phyloP scores from a whole-genome alignment of 2,329 filamentous ascomycete species.

The Microdochium paspali region DNA sequence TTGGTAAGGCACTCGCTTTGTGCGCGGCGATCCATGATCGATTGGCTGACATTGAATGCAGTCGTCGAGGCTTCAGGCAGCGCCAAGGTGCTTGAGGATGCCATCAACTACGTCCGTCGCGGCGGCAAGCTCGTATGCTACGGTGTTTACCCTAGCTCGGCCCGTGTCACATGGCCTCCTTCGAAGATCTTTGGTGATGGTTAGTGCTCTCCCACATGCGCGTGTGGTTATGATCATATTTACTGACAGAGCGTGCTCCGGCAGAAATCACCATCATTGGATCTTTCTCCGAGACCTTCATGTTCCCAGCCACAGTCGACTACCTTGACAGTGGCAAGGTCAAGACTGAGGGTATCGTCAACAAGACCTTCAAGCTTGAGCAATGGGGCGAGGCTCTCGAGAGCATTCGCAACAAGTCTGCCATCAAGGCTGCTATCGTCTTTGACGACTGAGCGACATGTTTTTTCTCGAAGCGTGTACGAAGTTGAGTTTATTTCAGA shows the following conservation, averaged over 20 bases:
- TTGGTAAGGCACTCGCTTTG: slow-evolving; percentile 30
- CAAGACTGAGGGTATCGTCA: slow-evolving; percentile 59
- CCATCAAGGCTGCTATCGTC: slow-evolving; percentile 66
- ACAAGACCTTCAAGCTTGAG: slow-evolving; percentile 65
- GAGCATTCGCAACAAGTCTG: slow-evolving; percentile 61
- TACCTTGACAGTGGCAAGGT: slow-evolving; percentile 51
- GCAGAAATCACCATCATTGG: slow-evolving; percentile 64
- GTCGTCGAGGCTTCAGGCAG: slow-evolving; percentile 63
- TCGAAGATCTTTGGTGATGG: slow-evolving; percentile 55
- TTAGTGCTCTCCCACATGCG: slow-evolving; percentile 4
- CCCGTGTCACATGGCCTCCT: slow-evolving; percentile 59
- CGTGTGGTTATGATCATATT: neutral
- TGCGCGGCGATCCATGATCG: neutral
- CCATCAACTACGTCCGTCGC: slow-evolving; percentile 62
- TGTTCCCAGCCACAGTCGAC: slow-evolving; percentile 49
- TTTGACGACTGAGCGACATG: slow-evolving; percentile 36
- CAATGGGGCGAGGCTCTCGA: slow-evolving; percentile 63
- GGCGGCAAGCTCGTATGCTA: slow-evolving; percentile 66
- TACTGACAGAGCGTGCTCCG: slow-evolving; percentile 17
- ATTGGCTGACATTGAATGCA: slow-evolving; percentile 10
- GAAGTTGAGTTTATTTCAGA: too few relatives aligned
- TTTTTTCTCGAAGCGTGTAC: neutral
- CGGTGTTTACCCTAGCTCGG: slow-evolving; percentile 56
- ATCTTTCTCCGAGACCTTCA: slow-evolving; percentile 65
- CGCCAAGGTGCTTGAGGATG: slow-evolving; percentile 57